Evolutionary conservation across 495 filamentous ascomycete species (phyloP), one percentile per base, ranked within the genome.

Genomic region (Penicillium crystallinum): DNA sequence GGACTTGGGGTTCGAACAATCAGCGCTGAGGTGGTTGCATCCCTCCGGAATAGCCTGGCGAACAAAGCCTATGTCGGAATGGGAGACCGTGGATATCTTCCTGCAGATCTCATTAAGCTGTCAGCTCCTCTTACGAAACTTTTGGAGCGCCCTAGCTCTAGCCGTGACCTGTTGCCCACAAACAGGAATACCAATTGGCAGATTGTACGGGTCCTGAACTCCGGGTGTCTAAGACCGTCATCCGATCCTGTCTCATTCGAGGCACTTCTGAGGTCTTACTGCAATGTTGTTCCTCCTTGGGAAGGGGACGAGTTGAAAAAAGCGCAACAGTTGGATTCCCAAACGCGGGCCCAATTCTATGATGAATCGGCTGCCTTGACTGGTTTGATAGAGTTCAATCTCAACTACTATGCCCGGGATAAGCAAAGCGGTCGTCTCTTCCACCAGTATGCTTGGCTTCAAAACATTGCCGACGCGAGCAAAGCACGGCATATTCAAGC

Each of bases 11-110:
- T 64, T 35, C 69, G 72, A 29, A 83, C 76, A 0, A 74, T 86
- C 47, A 85, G 82, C 59, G 64, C 68, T 27, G 82, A 87, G 65
- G 77, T 85, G 15, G 70, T 84, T 15, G 55, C 66, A 18, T 75
- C 76, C 17, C 64, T 84, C 27, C 61, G 82, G 29, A 77, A 78
- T 56, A 77, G 74, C 37, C 56, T 85, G 27, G 55, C 76, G 19
- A 79, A 75, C 52, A 56, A 57, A 11, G 55, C 72, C 18, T 59
- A 68, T 59, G 55, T 55, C 53, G 67, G 65, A 40, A 22, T 71
- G 25, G 64, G 70, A 11, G 64, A 51, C 14, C 51, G 51, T 18
- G 68, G 67, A 15, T 33, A 56, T n/a, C 48, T 61, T 23, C 48
- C 57, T 38, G 42, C 35, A 17, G 54, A 61, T 4, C 53, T 74